Evolutionary conservation across 1,284 basidiomycete genomes (phyloP), one percentile per base, ranked within the genome.

Genomic region (Fomitopsis pinicola): DNA sequence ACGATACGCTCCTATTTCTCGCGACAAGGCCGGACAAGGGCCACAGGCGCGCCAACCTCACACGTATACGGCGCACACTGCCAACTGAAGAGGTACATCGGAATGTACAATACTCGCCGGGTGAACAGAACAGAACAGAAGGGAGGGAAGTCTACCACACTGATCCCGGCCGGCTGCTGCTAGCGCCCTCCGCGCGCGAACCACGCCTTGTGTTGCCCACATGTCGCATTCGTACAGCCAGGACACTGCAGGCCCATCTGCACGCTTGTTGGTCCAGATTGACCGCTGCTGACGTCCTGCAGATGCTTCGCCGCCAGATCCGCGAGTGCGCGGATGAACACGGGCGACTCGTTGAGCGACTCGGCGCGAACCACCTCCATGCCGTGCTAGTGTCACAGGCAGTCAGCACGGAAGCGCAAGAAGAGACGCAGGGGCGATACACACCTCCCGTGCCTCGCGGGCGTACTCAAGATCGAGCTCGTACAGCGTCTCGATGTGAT

Each of bases 401-500:
- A 22, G 59, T 57, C 59, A 62, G 28, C 14, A 10, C 14, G 60
- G 35, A 48, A 22, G 5, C 14, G 60, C 28, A 48, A 22, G 5
- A 33, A 15, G 42, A 14, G 26, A 26, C 28, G 58, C 35, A 15
- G 2, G 8, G 30, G 1, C 42, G 33, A 2, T 17, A 44, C 28
- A 72, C 68, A 95, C 95, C 85, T 97, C 88, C 71, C 85, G 84
- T 7, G 92, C 97, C 75, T 99, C 97, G 76, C 91, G 90, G 63
- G 84, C 84, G 69, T 98, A 96, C 75, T 99, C 97, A 59, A 96
- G 76, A 76, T 99, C 97, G 55, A 99, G 83, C 78, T 99, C 97
- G 73, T 92, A 99, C 53, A 99, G 81, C 28, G 97, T 99, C 80
- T 99, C 97, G 72, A 99, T 98, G 76, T 99, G 97, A 77, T 99